A percentile compares a stretch with the other conserved stretches of the same genome.
Evolutionary conservation across 768 basidiomycete genomes (phyloP).

Genomic region (Amanita jacksonii): DNA sequence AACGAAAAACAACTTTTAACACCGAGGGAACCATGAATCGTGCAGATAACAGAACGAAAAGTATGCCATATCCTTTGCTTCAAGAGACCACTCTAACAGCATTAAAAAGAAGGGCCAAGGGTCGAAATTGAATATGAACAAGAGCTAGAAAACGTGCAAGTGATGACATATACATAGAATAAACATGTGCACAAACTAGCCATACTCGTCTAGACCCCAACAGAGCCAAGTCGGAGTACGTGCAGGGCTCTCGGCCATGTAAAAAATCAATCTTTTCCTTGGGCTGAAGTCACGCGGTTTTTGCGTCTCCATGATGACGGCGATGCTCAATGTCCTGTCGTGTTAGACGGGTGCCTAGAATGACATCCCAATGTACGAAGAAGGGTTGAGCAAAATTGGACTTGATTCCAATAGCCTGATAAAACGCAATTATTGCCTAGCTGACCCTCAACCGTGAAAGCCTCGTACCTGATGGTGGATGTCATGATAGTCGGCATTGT

Average conservation of each 20-base stretch:
- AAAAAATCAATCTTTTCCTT: no score
- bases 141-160: constrained; percentile 65
- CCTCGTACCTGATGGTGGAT: constrained; percentile 87
- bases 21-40: constrained; percentile 40
- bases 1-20: constrained; percentile 49
- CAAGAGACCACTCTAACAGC: constrained; percentile 4
- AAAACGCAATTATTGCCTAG: constrained; percentile 3
- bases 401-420: constrained; percentile 75
- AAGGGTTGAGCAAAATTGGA: constrained; percentile 94
- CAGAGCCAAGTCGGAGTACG: no score
- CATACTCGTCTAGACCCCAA: no score
- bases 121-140: constrained; percentile 97
- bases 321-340: constrained; percentile 53
- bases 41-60: constrained; percentile 51
- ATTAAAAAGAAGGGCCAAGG: constrained; percentile 57
- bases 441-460: no score
- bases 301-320: neutral
- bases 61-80: constrained; percentile 25
- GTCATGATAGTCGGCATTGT: constrained; percentile 96
- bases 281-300: no score
- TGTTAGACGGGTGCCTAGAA: constrained; percentile 81
- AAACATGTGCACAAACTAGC: neutral
- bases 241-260: no score
- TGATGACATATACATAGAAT: constrained; percentile 32
- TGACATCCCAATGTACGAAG: constrained; percentile 87